These are phyloP conservation scores for Stagonosporopsis rhizophila DNA, from an alignment of 2,329 filamentous ascomycete species.

Conservation along the genomic window DNA sequence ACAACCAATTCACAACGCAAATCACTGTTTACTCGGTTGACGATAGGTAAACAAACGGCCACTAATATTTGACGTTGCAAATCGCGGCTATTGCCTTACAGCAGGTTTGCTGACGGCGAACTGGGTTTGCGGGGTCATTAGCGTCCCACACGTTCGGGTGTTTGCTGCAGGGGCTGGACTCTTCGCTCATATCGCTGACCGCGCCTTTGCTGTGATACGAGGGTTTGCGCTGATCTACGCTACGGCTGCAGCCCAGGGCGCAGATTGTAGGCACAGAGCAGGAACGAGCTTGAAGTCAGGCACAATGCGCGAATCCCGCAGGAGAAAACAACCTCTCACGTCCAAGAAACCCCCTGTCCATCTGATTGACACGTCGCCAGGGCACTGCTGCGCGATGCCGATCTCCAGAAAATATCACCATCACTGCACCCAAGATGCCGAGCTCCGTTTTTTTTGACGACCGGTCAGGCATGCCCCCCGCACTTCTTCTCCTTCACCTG, in stretches of 20 bases:
- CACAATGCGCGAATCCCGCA: neutral
- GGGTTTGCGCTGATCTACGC: neutral
- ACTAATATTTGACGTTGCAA: neutral
- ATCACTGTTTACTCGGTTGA: neutral
- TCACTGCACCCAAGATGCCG: neutral
- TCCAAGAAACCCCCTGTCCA: neutral
- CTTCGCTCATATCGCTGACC: neutral
- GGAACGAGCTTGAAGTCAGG: slow-evolving; percentile 2
- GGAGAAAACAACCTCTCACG: neutral
- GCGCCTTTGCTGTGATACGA: neutral
- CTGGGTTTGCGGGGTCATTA: neutral
- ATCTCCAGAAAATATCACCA: neutral
- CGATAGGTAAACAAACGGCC: neutral
- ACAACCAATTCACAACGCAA: neutral
- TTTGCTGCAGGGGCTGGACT: neutral
- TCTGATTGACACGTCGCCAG: neutral
- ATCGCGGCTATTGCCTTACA: neutral
- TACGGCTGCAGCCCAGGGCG: neutral
- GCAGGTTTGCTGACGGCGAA: neutral
- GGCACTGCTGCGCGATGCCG: neutral
- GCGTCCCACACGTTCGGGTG: neutral
- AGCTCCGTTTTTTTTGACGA: neutral
- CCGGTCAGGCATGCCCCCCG: neutral
- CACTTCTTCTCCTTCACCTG: neutral
- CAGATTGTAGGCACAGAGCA: neutral